Percentiles rank a stretch among this genome's conserved stretches.
Evolutionary conservation across 2,329 filamentous ascomycete genomes (phyloP).

Genomic region (Aspergillus quadricinctus): DNA sequence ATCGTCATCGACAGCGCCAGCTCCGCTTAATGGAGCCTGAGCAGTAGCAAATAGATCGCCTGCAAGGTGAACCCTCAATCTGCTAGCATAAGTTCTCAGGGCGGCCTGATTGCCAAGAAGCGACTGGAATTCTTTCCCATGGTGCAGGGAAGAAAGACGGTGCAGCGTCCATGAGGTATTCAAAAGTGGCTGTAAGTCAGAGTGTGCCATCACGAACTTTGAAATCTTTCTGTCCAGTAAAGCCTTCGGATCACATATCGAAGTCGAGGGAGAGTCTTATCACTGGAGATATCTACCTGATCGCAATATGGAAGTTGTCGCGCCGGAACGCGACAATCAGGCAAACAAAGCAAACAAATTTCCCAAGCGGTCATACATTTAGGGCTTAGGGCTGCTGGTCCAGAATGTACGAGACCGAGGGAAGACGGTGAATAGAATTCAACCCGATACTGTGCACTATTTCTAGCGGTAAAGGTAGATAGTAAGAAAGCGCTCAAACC

Average conservation of each 20-base stretch:
- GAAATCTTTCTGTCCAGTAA: background rate
- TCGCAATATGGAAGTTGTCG: background rate
- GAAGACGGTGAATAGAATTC: background rate
- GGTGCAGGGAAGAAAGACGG: constrained; percentile 52
- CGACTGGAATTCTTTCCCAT: constrained; percentile 36
- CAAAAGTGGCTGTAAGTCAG: constrained; percentile 41
- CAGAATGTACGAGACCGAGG: background rate
- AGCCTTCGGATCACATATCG: background rate
- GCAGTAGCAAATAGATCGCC: constrained; percentile 47
- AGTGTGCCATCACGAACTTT: constrained; percentile 19
- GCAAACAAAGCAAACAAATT: background rate
- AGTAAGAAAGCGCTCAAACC: background rate
- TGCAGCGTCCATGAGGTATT: constrained; percentile 53
- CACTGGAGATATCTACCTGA: background rate
- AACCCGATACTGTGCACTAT: background rate
- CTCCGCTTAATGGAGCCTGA: constrained; percentile 33
- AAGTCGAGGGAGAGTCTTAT: background rate
- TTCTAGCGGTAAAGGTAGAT: background rate
- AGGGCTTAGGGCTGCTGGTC: background rate
- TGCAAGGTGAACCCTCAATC: constrained; percentile 47
- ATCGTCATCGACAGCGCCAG: constrained; percentile 30
- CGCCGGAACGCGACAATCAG: background rate
- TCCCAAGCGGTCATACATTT: background rate
- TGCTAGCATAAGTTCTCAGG: constrained; percentile 44
- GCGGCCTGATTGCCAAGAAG: constrained; percentile 32